A percentile compares a stretch with the other conserved stretches of the same genome.
phyloP scores from a whole-genome alignment of 2,329 filamentous ascomycete species.

The Coniochaeta sp. region DNA sequence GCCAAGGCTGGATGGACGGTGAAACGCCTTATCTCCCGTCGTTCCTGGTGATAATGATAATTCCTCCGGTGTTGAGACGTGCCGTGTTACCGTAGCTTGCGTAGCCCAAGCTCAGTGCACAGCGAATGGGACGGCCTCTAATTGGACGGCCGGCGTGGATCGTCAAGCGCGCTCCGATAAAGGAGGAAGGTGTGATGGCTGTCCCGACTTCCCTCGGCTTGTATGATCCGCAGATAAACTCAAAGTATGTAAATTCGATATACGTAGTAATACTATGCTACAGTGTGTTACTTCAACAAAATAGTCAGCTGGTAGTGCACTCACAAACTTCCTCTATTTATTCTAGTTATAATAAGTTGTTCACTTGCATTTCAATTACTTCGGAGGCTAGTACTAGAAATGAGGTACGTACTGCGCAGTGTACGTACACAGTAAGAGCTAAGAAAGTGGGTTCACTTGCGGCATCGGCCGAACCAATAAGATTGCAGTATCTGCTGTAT shows the following conservation, averaged over 20 bases:
- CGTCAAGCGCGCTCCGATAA: conserved; percentile 1
- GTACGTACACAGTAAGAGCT: too few species aligned
- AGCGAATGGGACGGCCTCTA: neutral
- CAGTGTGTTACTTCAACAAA: too few species aligned
- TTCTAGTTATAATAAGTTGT: too few species aligned
- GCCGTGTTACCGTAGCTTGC: neutral
- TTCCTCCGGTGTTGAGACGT: neutral
- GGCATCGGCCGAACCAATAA: neutral
- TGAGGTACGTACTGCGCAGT: too few species aligned
- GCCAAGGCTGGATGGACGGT: neutral
- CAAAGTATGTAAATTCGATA: too few species aligned
- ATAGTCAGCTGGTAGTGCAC: too few species aligned
- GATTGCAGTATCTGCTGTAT: neutral
- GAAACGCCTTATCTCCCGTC: neutral
- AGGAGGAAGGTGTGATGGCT: conserved; percentile 1
- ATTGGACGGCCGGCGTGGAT: neutral
- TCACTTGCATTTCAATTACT: too few species aligned
- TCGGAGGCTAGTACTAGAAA: too few species aligned
- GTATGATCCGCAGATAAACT: neutral
- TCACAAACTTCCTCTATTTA: too few species aligned
- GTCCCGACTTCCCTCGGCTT: too few species aligned
- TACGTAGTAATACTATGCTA: too few species aligned
- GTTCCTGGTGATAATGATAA: neutral
- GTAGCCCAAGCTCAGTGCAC: neutral
- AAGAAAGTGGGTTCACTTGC: neutral